Conservation (phyloP, 1,284 basidiomycete species). For the Cystobasidium pallidum region DNA sequence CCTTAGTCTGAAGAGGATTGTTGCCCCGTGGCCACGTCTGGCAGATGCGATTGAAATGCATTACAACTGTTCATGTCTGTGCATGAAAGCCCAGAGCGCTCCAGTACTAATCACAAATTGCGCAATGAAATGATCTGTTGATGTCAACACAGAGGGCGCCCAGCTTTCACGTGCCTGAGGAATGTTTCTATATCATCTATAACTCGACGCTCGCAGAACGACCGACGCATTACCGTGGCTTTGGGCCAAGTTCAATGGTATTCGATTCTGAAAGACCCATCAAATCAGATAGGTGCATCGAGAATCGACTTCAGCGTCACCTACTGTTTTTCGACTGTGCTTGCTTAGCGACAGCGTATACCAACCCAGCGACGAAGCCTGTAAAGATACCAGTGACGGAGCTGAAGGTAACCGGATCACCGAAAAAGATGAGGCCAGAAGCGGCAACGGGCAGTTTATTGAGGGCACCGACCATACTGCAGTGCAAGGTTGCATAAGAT, state of each 20-base stretch:
- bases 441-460: slow-evolving; percentile 98
- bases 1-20: no score
- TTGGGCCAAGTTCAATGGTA: neutral
- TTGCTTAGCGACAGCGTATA: slow-evolving; percentile 41
- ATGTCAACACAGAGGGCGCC: neutral
- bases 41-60: no score
- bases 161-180: no score
- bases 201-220: neutral
- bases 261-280: neutral
- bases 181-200: no score
- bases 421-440: slow-evolving; percentile 80
- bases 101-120: neutral
- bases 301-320: neutral
- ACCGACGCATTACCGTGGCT: slow-evolving; percentile 10
- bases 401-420: slow-evolving; percentile 81
- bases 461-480: slow-evolving; percentile 94
- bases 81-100: neutral
- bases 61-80: slow-evolving; percentile 3
- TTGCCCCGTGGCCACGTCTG: no score
- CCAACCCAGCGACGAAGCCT: slow-evolving; percentile 75
- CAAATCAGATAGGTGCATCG: neutral
- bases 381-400: slow-evolving; percentile 84
- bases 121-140: neutral
- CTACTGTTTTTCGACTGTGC: slow-evolving; percentile 22
- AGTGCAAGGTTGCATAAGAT: neutral